Evolutionary conservation across 768 basidiomycete genomes (phyloP), one percentile per base, ranked within the genome.

Genomic region (Termitomyces sp.): DNA sequence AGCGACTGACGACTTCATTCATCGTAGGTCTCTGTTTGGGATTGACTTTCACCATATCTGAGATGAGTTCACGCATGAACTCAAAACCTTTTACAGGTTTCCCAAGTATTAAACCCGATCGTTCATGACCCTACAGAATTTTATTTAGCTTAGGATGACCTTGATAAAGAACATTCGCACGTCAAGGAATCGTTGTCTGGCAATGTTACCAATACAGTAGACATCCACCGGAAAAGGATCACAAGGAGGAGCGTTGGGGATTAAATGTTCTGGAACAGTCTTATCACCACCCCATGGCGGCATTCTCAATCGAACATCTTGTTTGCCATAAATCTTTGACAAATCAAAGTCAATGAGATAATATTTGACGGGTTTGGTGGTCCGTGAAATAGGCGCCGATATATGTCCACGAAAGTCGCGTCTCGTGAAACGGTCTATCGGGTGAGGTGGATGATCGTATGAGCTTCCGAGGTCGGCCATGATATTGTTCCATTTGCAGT

Each of bases 211-310:
- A 1, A 78, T 52, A 15, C 71, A 74, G 60, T 76, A 79, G 12
- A 78, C 61, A 40, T 79, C 78, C 1, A 71, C 74, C 0, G 72
- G 63, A 37, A 78, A 78, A 0, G 74, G 71, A 61, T 76, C 60
- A 31, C 69, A 61, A 12, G 67, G 60, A n/a, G 61, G 67, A 2
- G 64, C 60, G 1, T 62, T 47, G 5, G 68, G 64, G 15, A 62
- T 67, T 37, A 69, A 66, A 42, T 74, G 73, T 51, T 78, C 77
- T 72, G 79, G 0, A 25, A 25, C 20, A 25, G 20, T 25, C 20
- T 25, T 25, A 25, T 25, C 20, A 25, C 20, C 25, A 25, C 80
- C 79, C 46, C 66, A 65, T 2, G 76, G 70, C 0, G 76, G 73
- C 10, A 60, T 31, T 43, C 73, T 74, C 0, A 67, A 63, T 0